phyloP scores from a whole-genome alignment of 139 green algal species.

The Parachlorella kessleri region DNA sequence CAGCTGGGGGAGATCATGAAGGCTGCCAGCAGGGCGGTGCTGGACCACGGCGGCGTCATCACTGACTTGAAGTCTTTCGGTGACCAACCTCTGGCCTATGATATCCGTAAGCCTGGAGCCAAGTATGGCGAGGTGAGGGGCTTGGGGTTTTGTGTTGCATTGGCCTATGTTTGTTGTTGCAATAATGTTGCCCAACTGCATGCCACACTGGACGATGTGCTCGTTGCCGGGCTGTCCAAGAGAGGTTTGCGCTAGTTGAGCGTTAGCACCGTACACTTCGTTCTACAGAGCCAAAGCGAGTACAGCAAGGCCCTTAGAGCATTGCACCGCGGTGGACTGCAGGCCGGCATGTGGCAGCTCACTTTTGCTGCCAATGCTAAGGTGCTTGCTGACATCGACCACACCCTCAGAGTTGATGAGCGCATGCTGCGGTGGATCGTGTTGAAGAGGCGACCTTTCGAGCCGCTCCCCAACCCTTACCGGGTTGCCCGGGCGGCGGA shows the following conservation, averaged over 20 bases:
- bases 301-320: no score
- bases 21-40: conserved; percentile 50
- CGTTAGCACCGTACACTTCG: no score
- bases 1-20: conserved; percentile 56
- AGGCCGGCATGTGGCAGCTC: conserved; percentile 84
- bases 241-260: no score
- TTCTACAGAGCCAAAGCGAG: no score
- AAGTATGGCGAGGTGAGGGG: conserved; percentile 62
- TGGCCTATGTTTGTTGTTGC: no score
- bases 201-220: no score
- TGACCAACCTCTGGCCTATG: conserved; percentile 74
- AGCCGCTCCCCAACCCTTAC: conserved; percentile 36
- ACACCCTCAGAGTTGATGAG: conserved; percentile 68
- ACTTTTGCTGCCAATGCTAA: conserved; percentile 60
- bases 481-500: conserved; percentile 32
- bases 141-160: no score
- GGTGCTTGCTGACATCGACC: conserved; percentile 56
- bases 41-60: conserved; percentile 68
- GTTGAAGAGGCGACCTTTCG: conserved; percentile 50
- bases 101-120: conserved; percentile 57
- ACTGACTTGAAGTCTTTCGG: conserved; percentile 74
- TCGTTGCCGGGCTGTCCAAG: no score
- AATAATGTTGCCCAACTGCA: no score
- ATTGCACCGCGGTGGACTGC: no score
- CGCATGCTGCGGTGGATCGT: conserved; percentile 72